Evolutionary conservation across 1,284 basidiomycete species (phyloP).

Genomic region (Ganoderma leucocontextum): DNA sequence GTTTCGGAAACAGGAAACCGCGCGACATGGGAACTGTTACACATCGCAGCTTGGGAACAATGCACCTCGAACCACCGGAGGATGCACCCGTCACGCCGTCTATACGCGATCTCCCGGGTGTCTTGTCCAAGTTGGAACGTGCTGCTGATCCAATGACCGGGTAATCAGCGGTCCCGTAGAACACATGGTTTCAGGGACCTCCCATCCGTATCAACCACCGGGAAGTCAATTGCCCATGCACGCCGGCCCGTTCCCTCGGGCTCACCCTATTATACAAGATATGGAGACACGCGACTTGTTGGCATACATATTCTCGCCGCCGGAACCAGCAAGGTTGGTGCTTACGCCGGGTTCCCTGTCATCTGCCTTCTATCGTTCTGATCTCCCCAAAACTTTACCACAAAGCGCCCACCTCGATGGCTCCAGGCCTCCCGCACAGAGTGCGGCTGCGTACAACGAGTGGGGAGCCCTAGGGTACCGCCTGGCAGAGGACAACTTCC

Average conservation of each 20-base stretch:
- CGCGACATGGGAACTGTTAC: background rate
- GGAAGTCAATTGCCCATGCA: conserved; percentile 30
- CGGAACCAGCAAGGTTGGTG: conserved; percentile 58
- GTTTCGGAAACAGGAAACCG: background rate
- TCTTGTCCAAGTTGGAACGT: conserved; percentile 12
- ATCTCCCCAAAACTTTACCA: conserved; percentile 26
- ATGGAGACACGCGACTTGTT: conserved; percentile 71
- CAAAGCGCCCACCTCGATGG: conserved; percentile 15
- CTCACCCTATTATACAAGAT: conserved; percentile 58
- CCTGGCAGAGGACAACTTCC: conserved; percentile 74
- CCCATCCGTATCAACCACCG: conserved; percentile 29
- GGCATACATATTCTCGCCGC: conserved; percentile 76
- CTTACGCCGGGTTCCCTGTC: conserved; percentile 15
- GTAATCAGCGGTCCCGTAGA: conserved; percentile 35
- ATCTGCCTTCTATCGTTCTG: conserved; percentile 19
- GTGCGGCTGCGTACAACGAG: conserved; percentile 40
- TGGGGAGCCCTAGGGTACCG: conserved; percentile 78
- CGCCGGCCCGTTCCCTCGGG: conserved; percentile 37
- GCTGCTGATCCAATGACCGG: conserved; percentile 28
- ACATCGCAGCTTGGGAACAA: conserved; percentile 5
- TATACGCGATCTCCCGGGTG: conserved; percentile 4
- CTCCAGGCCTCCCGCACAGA: conserved; percentile 13
- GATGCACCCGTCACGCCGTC: background rate
- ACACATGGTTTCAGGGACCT: conserved; percentile 29
- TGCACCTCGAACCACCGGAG: background rate